Percentiles rank a stretch among this genome's conserved stretches.
Evolutionary conservation across 2,329 filamentous ascomycete genomes (phyloP).

Genomic region (Colletotrichum melonis): DNA sequence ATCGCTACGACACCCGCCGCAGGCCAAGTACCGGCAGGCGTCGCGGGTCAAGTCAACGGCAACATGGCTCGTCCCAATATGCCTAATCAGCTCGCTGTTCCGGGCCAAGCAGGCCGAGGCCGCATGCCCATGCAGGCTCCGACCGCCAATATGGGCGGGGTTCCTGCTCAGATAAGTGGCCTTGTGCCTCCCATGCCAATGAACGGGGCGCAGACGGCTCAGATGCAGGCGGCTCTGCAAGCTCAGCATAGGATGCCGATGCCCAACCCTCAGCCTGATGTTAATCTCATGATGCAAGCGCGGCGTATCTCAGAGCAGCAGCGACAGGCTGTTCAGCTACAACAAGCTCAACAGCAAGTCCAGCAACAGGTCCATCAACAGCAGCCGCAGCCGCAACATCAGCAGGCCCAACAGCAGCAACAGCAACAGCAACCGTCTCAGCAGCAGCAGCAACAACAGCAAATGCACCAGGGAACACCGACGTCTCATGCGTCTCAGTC

Average conservation of each 20-base stretch:
- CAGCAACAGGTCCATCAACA: conserved; percentile 38
- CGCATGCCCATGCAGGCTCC: conserved; percentile 67
- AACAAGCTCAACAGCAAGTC: conserved; percentile 50
- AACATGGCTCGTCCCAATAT: conserved; percentile 54
- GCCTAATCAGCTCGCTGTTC: conserved; percentile 57
- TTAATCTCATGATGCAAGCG: conserved; percentile 70
- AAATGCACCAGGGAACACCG: conserved; percentile 43
- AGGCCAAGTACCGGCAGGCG: conserved; percentile 42
- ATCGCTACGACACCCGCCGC: conserved; percentile 53
- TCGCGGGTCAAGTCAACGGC: conserved; percentile 38
- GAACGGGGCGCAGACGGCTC: conserved; percentile 75
- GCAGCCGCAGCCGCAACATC: conserved; percentile 39
- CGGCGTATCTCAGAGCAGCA: conserved; percentile 76
- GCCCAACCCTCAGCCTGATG: conserved; percentile 59
- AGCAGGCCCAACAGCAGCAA: conserved; percentile 65
- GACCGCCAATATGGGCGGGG: conserved; percentile 60
- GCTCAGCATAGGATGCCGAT: conserved; percentile 71
- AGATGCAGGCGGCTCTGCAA: conserved; percentile 70
- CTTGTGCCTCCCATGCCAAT: conserved; percentile 68
- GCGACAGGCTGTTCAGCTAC: conserved; percentile 61
- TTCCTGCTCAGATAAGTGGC: conserved; percentile 62
- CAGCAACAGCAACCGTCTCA: conserved; percentile 59
- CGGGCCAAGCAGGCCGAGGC: conserved; percentile 56
- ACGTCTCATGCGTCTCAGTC: conserved; percentile 47
- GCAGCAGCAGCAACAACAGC: conserved; percentile 47